A percentile compares a stretch with the other conserved stretches of the same genome.
Conservation (phyloP, 495 filamentous ascomycete genomes). For the Aspergillus indologenus region DNA sequence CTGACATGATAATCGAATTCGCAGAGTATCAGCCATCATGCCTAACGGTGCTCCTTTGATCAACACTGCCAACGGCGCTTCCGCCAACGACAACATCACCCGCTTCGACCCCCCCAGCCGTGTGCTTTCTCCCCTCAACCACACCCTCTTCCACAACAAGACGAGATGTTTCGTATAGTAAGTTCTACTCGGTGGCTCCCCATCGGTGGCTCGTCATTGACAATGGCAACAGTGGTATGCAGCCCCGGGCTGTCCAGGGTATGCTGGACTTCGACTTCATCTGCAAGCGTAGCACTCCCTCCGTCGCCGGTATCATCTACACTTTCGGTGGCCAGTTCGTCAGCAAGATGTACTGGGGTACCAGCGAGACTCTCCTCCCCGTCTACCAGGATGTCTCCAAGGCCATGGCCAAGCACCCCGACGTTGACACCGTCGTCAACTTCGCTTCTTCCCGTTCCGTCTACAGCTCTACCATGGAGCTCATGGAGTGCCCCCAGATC, state of each 20-base stretch:
- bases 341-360: constrained; percentile 99
- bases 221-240: constrained; percentile 65
- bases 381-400: constrained; percentile 95
- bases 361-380: constrained; percentile 96
- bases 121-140: constrained; percentile 79
- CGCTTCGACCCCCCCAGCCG: constrained; percentile 92
- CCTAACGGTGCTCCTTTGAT: constrained; percentile 43
- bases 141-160: constrained; percentile 97
- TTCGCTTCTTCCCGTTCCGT: constrained; percentile 98
- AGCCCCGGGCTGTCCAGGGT: constrained; percentile 96
- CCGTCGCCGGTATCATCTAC: constrained; percentile 99
- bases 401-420: constrained; percentile 93
- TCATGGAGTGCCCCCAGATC: constrained; percentile 97
- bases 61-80: constrained; percentile 44
- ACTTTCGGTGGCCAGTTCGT: constrained; percentile 99
- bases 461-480: constrained; percentile 95
- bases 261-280: constrained; percentile 99
- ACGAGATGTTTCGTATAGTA: constrained; percentile 99
- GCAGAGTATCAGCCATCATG: constrained; percentile 40
- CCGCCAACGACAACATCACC: constrained; percentile 97
- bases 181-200: constrained; percentile 27
- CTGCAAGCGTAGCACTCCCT: constrained; percentile 95
- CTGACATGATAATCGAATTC: constrained; percentile 10
- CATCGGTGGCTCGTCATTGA: constrained; percentile 16
- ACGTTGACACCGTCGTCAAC: constrained; percentile 98